phyloP scores from a whole-genome alignment of 2,329 filamentous ascomycete species.

The Monilinia aucupariae region DNA sequence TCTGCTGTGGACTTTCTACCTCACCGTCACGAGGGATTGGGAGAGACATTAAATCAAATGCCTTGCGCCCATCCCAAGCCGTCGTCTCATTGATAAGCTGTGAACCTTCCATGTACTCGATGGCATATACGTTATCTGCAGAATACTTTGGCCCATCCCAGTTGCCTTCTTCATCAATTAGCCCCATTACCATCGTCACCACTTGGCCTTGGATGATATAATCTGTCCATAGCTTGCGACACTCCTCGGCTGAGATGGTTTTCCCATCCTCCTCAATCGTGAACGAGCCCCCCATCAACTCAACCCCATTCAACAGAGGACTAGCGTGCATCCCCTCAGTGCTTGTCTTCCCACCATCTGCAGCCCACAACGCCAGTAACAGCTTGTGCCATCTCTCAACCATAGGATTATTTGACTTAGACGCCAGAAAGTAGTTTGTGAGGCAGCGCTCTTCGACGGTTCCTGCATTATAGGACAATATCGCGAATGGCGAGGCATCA shows the following conservation, averaged over 20 bases:
- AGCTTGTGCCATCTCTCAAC: constrained; percentile 46
- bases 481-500: constrained; percentile 42
- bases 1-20: constrained; percentile 43
- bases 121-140: constrained; percentile 44
- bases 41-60: constrained; percentile 47
- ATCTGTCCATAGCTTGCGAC: constrained; percentile 44
- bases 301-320: constrained; percentile 43
- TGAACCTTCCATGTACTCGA: constrained; percentile 46
- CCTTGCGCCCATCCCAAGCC: constrained; percentile 44
- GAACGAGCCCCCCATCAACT: constrained; percentile 35
- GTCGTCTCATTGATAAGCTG: constrained; percentile 51
- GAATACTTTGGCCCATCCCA: constrained; percentile 53
- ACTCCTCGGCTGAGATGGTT: constrained; percentile 38
- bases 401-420: constrained; percentile 41
- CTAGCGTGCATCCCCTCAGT: constrained; percentile 48
- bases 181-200: constrained; percentile 46
- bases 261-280: constrained; percentile 33
- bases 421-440: constrained; percentile 46
- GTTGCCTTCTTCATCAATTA: constrained; percentile 44
- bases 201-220: constrained; percentile 54
- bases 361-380: constrained; percentile 47
- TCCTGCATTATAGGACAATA: constrained; percentile 44
- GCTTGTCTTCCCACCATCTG: constrained; percentile 40
- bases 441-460: constrained; percentile 36
- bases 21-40: constrained; percentile 38